Evolutionary conservation across 257 asterid species (phyloP), one percentile per base, ranked within the genome.

Genomic region (Datura wrightii): DNA sequence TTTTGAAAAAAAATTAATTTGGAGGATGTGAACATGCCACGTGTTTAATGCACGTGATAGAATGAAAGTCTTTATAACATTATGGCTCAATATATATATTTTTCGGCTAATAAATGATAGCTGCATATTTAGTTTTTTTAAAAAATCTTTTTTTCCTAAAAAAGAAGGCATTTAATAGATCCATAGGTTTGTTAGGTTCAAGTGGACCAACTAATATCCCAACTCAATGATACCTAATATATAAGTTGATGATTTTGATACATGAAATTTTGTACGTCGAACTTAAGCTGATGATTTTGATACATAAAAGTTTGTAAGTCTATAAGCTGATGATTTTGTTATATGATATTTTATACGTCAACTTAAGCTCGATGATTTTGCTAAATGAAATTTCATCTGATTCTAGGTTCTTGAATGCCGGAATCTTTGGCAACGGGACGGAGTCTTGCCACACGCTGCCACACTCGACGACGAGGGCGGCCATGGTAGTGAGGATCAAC

Each of bases 401-500:
- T 69, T 69, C n/a, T 83, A 86, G 89, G 82, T 86, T 86, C 85
- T 86, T 86, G 86, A 86, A 86, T 67, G 86, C 86, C 5, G 89
- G 89, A 79, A 60, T 86, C 36, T 86, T 86, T 37, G 89, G 89
- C 37, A 67, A 66, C 5, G 89, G 86, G 56, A 52, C 85, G 6
- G 89, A 86, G 56, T 52, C 86, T 2, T 24, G 85, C 83, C 86
- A 86, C 79, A 83, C 71, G 54, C 48, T 86, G 72, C 89, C 89
- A 13, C 85, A 83, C 70, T 79, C 84, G 5, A 36, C 89, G 24
- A 79, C 89, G 8, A 79, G 86, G 86, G 89, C 89, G 8, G 86
- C 89, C 15, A 86, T 86, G 89, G 42, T 86, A 5, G 89, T 86
- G 46, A 83, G 89, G 85, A 83, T 86, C 86, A 86, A 86, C 86